Evolutionary conservation across 2,329 filamentous ascomycete species (phyloP).

Genomic region (Trichophaea hybrida): DNA sequence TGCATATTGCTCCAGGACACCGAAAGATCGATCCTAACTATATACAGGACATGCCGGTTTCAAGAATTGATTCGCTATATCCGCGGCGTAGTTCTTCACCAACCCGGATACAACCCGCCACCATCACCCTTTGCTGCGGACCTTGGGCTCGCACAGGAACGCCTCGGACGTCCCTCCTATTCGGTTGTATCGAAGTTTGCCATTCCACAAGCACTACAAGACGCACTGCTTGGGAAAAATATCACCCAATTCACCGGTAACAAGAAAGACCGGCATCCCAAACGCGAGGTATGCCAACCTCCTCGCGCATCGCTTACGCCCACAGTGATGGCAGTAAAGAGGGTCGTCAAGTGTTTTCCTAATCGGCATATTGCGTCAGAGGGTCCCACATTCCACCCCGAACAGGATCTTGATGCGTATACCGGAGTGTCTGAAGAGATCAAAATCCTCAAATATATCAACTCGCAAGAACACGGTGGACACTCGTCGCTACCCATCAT

Average conservation of each 20-base stretch:
- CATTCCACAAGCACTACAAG: not conserved
- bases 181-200: not conserved
- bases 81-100: not conserved
- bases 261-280: not conserved
- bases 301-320: not conserved
- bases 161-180: not conserved
- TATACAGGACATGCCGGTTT: not conserved
- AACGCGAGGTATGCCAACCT: not conserved
- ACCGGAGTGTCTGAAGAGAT: not conserved
- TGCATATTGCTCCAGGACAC: not conserved
- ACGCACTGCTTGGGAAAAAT: not conserved
- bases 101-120: not conserved
- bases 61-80: not conserved
- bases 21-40: not conserved
- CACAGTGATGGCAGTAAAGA: not conserved
- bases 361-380: not conserved
- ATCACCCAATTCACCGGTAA: not conserved
- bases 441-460: no score
- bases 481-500: no score
- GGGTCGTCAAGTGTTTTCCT: not conserved
- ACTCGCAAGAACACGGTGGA: no score
- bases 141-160: not conserved
- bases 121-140: not conserved
- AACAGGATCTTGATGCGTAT: not conserved
- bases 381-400: not conserved